Evolutionary conservation across 1,284 basidiomycete genomes (phyloP), one percentile per base, ranked within the genome.

Genomic region (Cryptococcus sp.): DNA sequence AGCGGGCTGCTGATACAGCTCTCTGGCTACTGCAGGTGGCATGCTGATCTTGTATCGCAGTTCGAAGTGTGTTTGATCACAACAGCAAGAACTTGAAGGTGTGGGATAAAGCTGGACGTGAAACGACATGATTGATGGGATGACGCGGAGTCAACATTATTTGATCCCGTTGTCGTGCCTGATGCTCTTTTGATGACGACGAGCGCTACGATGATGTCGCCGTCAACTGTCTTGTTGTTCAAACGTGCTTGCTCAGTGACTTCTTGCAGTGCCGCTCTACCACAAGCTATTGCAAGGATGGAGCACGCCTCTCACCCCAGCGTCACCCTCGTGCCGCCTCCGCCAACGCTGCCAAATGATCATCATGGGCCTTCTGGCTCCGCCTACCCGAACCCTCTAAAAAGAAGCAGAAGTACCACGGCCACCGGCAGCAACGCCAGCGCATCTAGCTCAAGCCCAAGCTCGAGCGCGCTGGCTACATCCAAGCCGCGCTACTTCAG

Each of bases 401-500:
- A 8, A 13, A 35, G 31, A 13, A 35, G 31, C 42, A 22, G n/a
- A 10, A 45, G 7, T n/a, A 22, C n/a, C 42, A 45, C 42, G n/a
- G 22, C 51, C 51, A 35, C 25, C 19, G 15, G 31, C 49, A 50
- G 31, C 49, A 50, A 17, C 31, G 13, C 11, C 49, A 15, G 5
- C 19, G 47, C 44, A 31, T 41, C 35, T 35, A 20, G 23, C 20
- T 15, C 17, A 22, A 45, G 3, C 27, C 27, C 35, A 22, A 20
- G 23, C 20, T 15, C 17, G 17, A 45, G 3, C 27, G 42, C 22
- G 16, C 19, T 22, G 0, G 53, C 42, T 13, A 27, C 31, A 22
- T 50, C 49, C n/a, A 65, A 64, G 20, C 69, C 74, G 6, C 59
- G 56, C 13, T 72, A 70, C 54, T 79, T 78, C 59, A 61, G 68